Conservation (phyloP, 208 protist genomes). For the Strigomonas culicis region DNA sequence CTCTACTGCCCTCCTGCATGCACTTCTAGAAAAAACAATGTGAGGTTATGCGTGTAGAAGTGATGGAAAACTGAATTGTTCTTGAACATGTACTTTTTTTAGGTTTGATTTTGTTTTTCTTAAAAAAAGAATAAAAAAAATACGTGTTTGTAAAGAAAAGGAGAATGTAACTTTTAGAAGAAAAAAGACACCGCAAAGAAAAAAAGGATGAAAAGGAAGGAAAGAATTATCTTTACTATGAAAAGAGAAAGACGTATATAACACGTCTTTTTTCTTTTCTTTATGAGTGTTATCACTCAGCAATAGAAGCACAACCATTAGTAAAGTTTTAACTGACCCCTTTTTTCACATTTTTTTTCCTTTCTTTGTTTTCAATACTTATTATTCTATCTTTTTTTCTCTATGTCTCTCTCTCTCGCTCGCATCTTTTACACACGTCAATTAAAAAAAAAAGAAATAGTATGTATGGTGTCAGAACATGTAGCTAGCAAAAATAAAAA, state of each 20-base stretch:
- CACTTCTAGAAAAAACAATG: neutral
- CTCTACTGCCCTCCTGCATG: neutral
- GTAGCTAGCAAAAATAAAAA: neutral
- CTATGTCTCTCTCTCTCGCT: slow-evolving; percentile 3
- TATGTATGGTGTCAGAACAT: too few species aligned
- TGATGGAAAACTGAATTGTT: neutral
- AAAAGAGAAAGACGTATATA: neutral
- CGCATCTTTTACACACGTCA: slow-evolving; percentile 1
- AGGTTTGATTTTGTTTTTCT: slow-evolving; percentile 8
- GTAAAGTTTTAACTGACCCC: neutral
- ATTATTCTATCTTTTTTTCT: slow-evolving; percentile 15
- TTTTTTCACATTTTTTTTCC: neutral
- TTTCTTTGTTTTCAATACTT: neutral
- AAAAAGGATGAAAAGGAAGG: slow-evolving; percentile 1
- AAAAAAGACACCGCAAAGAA: neutral
- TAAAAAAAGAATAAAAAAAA: slow-evolving; percentile 1
- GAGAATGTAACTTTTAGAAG: neutral
- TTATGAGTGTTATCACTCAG: neutral
- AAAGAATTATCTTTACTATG: neutral
- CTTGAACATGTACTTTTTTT: slow-evolving; percentile 8
- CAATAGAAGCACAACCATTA: neutral
- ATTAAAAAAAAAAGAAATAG: too few species aligned
- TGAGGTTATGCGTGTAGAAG: neutral
- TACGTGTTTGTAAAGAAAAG: neutral
- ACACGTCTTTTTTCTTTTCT: neutral